Evolutionary conservation across 495 filamentous ascomycete genomes (phyloP), one percentile per base, ranked within the genome.

Genomic region (Bacidia gigantensis): DNA sequence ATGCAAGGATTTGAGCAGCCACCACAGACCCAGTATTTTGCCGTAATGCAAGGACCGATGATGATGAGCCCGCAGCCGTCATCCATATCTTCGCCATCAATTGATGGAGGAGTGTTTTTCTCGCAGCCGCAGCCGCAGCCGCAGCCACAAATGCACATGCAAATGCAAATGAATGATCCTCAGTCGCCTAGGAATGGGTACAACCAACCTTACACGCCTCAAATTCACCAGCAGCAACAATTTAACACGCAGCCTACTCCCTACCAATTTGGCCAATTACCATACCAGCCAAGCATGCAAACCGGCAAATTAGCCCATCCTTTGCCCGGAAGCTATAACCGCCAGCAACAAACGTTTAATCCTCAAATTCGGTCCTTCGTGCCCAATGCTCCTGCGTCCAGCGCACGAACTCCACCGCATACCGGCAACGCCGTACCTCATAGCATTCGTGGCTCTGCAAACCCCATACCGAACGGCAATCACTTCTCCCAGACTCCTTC

Each of bases 281-380:
- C 86, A 2, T 78, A 71, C 12, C 80, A 87, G 56, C 71, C 72
- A 75, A 84, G 61, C 79, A 80, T 49, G 66, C 79, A 38, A 75
- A 79, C 49, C 72, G 82, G 40, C 80, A 83, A 61, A 79, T 60
- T 49, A 58, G 66, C 45, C 68, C 85, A 92, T 62, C 82, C 84
- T 25, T 75, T 94, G 40, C 85, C 86, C 12, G 86, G 84, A 17
- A 87, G 82, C 65, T 93, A 83, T 65, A 84, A 80, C 60, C 73
- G 87, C 21, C 83, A 87, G 60, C 83, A 86, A 59, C 41, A n/a
- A 9, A 76, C 83, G 20, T 95, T 96, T 72, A 95, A 96, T 58
- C 89, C 89, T 0, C 88, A 94, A 65, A 95, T 86, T 11, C 84
- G 89, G 54, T 80, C 87, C 2, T 96, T 96, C 61, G 77, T 95